Evolutionary conservation across 2,329 filamentous ascomycete genomes (phyloP).

Genomic region (Domatiomyces globalis): DNA sequence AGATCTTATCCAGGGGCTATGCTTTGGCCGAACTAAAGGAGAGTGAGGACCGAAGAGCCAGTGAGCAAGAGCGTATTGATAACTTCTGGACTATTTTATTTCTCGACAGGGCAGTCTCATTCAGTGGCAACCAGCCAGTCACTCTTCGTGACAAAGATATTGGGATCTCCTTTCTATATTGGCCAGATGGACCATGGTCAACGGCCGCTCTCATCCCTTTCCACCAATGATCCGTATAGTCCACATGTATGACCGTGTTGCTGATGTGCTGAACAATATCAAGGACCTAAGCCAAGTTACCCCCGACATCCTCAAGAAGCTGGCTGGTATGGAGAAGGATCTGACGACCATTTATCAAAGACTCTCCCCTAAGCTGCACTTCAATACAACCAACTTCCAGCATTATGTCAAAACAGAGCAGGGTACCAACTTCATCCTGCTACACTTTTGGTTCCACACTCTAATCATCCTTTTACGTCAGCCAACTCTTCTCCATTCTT

Average conservation of each 20-base stretch:
- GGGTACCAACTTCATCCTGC: constrained; percentile 70
- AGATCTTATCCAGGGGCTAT: constrained; percentile 18
- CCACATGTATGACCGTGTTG: constrained; percentile 70
- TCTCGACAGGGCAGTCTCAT: constrained; percentile 74
- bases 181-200: constrained; percentile 39
- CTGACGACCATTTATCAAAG: constrained; percentile 61
- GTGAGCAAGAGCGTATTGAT: constrained; percentile 70
- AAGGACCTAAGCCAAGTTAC: constrained; percentile 60
- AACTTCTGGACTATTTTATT: constrained; percentile 88
- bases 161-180: constrained; percentile 55
- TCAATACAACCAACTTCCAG: constrained; percentile 76
- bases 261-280: constrained; percentile 72
- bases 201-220: constrained; percentile 63
- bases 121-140: constrained; percentile 69
- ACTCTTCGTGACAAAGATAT: constrained; percentile 75
- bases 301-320: constrained; percentile 54
- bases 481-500: constrained; percentile 66
- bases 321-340: constrained; percentile 67
- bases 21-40: constrained; percentile 23
- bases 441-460: constrained; percentile 46
- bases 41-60: constrained; percentile 29
- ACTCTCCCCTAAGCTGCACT: constrained; percentile 60
- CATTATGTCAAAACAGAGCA: constrained; percentile 67
- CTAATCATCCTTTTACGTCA: constrained; percentile 19
- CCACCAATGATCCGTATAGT: constrained; percentile 71